phyloP scores from a whole-genome alignment of 169 alveolate species.

The Plasmodium vivax region DNA sequence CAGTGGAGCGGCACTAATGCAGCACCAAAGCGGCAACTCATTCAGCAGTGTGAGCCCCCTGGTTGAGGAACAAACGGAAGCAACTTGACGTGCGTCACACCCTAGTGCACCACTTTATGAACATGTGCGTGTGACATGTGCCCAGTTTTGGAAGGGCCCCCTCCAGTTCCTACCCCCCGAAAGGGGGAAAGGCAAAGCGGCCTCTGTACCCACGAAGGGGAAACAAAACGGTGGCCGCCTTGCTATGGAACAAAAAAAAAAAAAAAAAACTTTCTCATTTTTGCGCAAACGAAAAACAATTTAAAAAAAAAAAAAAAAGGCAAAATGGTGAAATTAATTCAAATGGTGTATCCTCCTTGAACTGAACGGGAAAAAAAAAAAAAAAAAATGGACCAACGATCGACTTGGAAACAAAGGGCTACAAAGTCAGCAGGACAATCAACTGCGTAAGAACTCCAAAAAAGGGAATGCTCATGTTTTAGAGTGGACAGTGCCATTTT shows the following conservation, averaged over 20 bases:
- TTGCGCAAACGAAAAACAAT: conserved; percentile 1
- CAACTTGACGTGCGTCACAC: background rate
- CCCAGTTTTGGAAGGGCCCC: background rate
- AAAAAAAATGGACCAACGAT: background rate
- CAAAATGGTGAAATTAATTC: background rate
- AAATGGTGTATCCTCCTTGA: conserved; percentile 60
- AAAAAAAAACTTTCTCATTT: background rate
- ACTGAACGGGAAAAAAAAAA: conserved; percentile 36
- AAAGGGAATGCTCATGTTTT: background rate
- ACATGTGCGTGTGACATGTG: background rate
- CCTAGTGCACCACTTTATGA: background rate
- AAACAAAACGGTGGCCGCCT: background rate
- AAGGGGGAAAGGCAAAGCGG: background rate
- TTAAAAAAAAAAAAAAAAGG: conserved; percentile 14
- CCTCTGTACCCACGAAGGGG: background rate
- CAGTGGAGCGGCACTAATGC: background rate
- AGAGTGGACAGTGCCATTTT: background rate
- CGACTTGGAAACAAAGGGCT: background rate
- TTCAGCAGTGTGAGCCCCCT: background rate
- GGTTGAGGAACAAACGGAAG: background rate
- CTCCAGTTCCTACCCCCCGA: background rate
- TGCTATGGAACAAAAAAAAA: background rate
- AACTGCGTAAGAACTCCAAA: background rate
- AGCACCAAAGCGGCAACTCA: background rate
- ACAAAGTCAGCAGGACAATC: background rate